phyloP scores from a whole-genome alignment of 2,329 filamentous ascomycete species.

The Colletotrichum destructivum region DNA sequence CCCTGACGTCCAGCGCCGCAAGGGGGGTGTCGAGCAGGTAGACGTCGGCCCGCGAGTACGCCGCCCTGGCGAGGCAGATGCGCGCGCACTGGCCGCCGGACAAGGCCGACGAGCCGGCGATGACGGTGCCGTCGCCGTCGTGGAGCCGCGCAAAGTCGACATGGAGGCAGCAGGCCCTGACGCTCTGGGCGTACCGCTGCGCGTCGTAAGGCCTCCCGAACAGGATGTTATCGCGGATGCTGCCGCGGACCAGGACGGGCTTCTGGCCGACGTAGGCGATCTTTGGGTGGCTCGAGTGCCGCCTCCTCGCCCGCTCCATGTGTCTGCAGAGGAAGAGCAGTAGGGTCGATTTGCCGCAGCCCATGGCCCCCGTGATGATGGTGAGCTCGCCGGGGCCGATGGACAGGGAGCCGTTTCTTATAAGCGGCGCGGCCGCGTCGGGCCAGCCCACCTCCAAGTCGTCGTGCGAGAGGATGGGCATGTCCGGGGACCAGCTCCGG shows the following conservation, averaged over 20 bases:
- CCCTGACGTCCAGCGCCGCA: conserved; percentile 78
- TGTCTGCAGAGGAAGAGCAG: not conserved
- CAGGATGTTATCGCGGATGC: conserved; percentile 77
- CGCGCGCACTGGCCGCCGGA: conserved; percentile 78
- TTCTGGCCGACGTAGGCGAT: conserved; percentile 76
- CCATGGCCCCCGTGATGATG: conserved; percentile 7
- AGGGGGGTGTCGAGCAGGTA: conserved; percentile 77
- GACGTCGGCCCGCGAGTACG: conserved; percentile 77
- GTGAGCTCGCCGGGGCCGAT: not conserved
- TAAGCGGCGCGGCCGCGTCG: not conserved
- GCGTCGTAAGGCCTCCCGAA: conserved; percentile 66
- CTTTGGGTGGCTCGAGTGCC: not conserved
- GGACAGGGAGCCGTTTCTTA: not conserved
- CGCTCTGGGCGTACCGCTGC: conserved; percentile 71
- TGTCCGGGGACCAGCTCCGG: not conserved
- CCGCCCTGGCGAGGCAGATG: conserved; percentile 74
- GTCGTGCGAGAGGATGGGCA: not conserved
- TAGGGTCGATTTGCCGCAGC: not conserved
- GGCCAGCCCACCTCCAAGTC: not conserved
- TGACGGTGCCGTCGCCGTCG: conserved; percentile 78
- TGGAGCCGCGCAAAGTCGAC: conserved; percentile 76
- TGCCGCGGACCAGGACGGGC: conserved; percentile 79
- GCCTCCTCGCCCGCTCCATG: too few species aligned
- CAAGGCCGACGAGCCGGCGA: conserved; percentile 73
- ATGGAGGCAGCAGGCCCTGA: conserved; percentile 75